Evolutionary conservation across 495 filamentous ascomycete genomes (phyloP).

Genomic region (Penicillium ochrochloron): DNA sequence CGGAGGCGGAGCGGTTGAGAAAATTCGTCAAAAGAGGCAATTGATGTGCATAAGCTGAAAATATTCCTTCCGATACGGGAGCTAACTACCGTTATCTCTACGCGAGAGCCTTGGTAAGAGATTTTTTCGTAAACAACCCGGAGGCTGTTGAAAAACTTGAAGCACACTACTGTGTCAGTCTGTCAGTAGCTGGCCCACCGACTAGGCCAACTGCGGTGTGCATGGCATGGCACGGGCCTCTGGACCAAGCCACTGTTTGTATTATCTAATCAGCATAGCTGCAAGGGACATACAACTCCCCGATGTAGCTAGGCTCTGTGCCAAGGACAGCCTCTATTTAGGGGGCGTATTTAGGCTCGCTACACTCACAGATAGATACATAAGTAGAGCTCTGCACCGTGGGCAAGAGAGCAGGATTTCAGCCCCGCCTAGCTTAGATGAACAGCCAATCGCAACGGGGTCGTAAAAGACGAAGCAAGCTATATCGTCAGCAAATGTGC

Average conservation of each 20-base stretch:
- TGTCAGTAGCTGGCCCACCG: neutral
- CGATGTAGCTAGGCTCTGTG: neutral
- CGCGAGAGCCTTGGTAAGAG: neutral
- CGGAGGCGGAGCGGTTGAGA: neutral
- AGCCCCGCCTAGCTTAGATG: neutral
- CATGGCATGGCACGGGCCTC: neutral
- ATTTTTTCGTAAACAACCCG: neutral
- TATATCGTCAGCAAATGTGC: neutral
- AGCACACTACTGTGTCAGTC: too few species aligned
- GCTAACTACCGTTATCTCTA: neutral
- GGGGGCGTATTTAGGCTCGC: neutral
- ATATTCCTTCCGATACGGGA: too few species aligned
- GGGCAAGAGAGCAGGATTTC: neutral
- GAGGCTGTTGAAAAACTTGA: neutral
- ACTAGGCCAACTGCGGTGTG: neutral
- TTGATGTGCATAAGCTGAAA: neutral
- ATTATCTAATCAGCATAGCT: neutral
- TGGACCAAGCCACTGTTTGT: neutral
- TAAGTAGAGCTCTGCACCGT: neutral
- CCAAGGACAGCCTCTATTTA: neutral
- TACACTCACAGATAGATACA: neutral
- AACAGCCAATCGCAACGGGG: neutral
- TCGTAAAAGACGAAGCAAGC: neutral
- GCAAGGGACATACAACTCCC: neutral
- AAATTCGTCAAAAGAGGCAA: neutral